phyloP scores from a whole-genome alignment of 495 filamentous ascomycete species.

The Pseudotulostoma volvatum region DNA sequence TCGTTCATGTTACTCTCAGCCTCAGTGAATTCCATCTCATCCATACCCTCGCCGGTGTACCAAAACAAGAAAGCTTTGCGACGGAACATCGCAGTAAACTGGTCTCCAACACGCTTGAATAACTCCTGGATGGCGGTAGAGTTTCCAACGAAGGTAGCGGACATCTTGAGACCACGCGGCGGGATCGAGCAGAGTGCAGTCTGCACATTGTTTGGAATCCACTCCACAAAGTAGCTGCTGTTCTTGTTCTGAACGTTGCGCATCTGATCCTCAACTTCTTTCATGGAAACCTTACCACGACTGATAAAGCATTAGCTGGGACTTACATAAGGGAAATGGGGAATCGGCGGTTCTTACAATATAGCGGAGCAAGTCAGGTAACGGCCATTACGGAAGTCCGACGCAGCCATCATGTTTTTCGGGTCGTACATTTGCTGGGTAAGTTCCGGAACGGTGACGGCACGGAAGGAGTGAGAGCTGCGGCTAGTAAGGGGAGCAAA shows the following conservation, averaged over 20 bases:
- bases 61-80: slow-evolving; percentile 99
- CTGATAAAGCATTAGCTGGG: slow-evolving; percentile 28
- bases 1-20: slow-evolving; percentile 99
- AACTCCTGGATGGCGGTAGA: slow-evolving; percentile 99
- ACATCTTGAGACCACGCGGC: slow-evolving; percentile 97
- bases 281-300: slow-evolving; percentile 99
- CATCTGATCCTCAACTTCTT: slow-evolving; percentile 99
- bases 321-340: neutral
- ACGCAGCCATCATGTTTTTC: slow-evolving; percentile 99
- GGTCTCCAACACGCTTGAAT: slow-evolving; percentile 99
- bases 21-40: slow-evolving; percentile 99
- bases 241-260: slow-evolving; percentile 99
- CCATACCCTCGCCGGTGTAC: slow-evolving; percentile 99
- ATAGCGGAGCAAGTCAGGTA: slow-evolving; percentile 99
- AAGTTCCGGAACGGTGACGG: slow-evolving; percentile 92
- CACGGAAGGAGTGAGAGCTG: slow-evolving; percentile 88
- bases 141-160: slow-evolving; percentile 98
- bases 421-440: slow-evolving; percentile 99
- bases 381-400: slow-evolving; percentile 98
- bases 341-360: slow-evolving; percentile 36
- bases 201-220: slow-evolving; percentile 99
- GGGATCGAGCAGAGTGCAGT: slow-evolving; percentile 99
- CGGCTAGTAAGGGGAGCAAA: slow-evolving; percentile 98
- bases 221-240: slow-evolving; percentile 99
- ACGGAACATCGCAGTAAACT: slow-evolving; percentile 99